These are phyloP conservation scores for Trichopus zeylanicus DNA, from an alignment of 116 monocot genomes.

Conservation along the genomic window DNA sequence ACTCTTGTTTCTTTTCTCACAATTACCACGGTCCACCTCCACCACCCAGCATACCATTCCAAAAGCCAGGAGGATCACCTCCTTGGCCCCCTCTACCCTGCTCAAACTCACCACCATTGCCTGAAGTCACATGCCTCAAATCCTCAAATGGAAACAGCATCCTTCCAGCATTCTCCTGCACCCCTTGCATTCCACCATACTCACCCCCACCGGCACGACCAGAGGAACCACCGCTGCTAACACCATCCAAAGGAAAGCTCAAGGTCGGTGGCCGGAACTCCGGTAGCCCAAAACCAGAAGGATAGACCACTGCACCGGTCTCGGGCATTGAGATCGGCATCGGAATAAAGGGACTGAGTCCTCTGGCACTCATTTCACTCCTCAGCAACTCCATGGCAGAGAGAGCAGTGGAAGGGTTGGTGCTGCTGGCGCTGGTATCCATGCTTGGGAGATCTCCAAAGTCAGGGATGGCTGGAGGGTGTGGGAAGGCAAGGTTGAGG, in stretches of 20 bases:
- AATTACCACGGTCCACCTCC: slow-evolving; percentile 33
- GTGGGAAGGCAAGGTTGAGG: slow-evolving; percentile 48
- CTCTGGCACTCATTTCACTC: slow-evolving; percentile 17
- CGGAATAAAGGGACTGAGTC: slow-evolving; percentile 27
- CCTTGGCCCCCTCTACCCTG: slow-evolving; percentile 27
- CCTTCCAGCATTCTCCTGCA: slow-evolving; percentile 30
- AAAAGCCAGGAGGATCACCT: slow-evolving; percentile 38
- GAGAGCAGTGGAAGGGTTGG: slow-evolving; percentile 7
- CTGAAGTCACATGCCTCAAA: slow-evolving; percentile 21
- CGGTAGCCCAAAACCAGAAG: slow-evolving; percentile 31
- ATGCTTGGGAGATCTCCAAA: slow-evolving; percentile 24
- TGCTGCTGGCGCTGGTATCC: slow-evolving; percentile 1
- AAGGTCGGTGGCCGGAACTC: slow-evolving; percentile 29
- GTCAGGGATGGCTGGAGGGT: slow-evolving; percentile 19
- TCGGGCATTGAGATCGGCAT: slow-evolving; percentile 21
- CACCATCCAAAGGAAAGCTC: slow-evolving; percentile 28
- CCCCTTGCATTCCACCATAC: slow-evolving; percentile 11
- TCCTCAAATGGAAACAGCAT: slow-evolving; percentile 55
- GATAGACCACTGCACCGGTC: slow-evolving; percentile 10
- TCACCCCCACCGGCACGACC: neutral
- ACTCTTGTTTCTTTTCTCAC: neutral
- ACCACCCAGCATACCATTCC: slow-evolving; percentile 56
- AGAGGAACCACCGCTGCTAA: no score
- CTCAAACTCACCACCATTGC: slow-evolving; percentile 14
- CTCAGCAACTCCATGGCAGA: slow-evolving; percentile 51